Percentiles rank a stretch among this genome's conserved stretches.
phyloP scores from a whole-genome alignment of 2,329 filamentous ascomycete genomes.

The Neoascochyta sp. region DNA sequence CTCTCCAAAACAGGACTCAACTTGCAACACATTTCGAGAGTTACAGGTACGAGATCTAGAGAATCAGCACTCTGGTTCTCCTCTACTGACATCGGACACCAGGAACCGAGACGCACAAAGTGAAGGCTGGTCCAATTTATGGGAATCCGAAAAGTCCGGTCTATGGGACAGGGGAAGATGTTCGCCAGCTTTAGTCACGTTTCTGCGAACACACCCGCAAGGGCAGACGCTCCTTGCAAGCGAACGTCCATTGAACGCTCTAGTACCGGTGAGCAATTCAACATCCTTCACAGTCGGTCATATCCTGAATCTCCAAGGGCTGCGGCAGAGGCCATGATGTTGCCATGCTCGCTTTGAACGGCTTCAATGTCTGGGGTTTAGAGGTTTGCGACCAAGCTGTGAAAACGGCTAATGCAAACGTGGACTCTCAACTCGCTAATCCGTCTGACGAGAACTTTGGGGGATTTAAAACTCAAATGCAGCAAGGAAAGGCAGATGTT shows the following conservation, averaged over 20 bases:
- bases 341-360: slow-evolving; percentile 65
- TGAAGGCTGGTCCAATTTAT: slow-evolving; percentile 50
- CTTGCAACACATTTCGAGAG: slow-evolving; percentile 10
- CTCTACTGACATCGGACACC: slow-evolving; percentile 3
- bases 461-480: slow-evolving; percentile 31
- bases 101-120: slow-evolving; percentile 11
- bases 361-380: slow-evolving; percentile 70
- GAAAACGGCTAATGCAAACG: slow-evolving; percentile 10
- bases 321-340: slow-evolving; percentile 79
- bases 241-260: slow-evolving; percentile 50
- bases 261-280: slow-evolving; percentile 58
- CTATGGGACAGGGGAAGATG: slow-evolving; percentile 55
- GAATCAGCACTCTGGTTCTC: background rate
- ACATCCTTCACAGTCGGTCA: too few species aligned
- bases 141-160: slow-evolving; percentile 48
- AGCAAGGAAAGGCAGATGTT: slow-evolving; percentile 52
- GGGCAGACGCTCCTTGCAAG: slow-evolving; percentile 23
- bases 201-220: slow-evolving; percentile 11
- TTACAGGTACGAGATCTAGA: slow-evolving; percentile 7
- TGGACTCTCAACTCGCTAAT: slow-evolving; percentile 8
- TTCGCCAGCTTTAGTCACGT: slow-evolving; percentile 48
- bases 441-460: slow-evolving; percentile 37
- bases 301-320: slow-evolving; percentile 50
- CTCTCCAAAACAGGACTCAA: slow-evolving; percentile 9
- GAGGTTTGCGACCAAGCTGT: slow-evolving; percentile 56